phyloP scores from a whole-genome alignment of 2,329 filamentous ascomycete species.

The Penicillium freii region DNA sequence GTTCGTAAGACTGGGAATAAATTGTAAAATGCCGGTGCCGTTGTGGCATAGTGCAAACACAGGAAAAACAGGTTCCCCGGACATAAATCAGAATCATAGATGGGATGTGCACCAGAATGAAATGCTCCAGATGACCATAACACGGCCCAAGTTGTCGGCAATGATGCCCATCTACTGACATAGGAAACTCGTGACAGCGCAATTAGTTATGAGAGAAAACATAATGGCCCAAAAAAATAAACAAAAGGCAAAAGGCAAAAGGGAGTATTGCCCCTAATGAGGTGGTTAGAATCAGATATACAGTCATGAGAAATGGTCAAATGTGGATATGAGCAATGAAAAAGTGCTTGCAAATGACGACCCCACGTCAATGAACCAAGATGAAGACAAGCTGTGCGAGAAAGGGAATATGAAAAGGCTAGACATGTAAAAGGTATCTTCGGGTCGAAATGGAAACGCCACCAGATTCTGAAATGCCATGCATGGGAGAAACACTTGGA shows the following conservation, averaged over 20 bases:
- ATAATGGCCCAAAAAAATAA: slow-evolving; percentile 11
- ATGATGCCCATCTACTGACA: slow-evolving; percentile 32
- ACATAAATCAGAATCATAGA: slow-evolving; percentile 22
- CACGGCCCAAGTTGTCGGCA: slow-evolving; percentile 17
- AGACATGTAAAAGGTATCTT: slow-evolving; percentile 41
- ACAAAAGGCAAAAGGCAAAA: slow-evolving; percentile 8
- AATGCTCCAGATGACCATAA: slow-evolving; percentile 23
- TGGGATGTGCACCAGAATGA: slow-evolving; percentile 18
- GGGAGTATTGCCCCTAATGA: slow-evolving; percentile 11
- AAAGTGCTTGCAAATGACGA: slow-evolving; percentile 8
- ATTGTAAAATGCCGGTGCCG: slow-evolving; percentile 26
- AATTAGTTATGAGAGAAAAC: slow-evolving; percentile 23
- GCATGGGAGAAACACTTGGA: slow-evolving; percentile 30
- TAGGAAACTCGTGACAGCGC: slow-evolving; percentile 35
- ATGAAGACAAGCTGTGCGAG: slow-evolving; percentile 12
- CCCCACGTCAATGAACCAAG: slow-evolving; percentile 6
- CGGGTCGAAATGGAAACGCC: slow-evolving; percentile 37
- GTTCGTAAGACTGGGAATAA: slow-evolving; percentile 21
- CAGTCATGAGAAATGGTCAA: slow-evolving; percentile 21
- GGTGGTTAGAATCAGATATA: slow-evolving; percentile 21
- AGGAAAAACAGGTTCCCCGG: slow-evolving; percentile 19
- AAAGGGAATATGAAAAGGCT: slow-evolving; percentile 11
- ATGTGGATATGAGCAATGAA: slow-evolving; percentile 12
- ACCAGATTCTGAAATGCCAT: slow-evolving; percentile 40
- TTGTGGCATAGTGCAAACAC: slow-evolving; percentile 24